Conservation (phyloP, 306 rosid genomes). For the Echinosophora koreensis region DNA sequence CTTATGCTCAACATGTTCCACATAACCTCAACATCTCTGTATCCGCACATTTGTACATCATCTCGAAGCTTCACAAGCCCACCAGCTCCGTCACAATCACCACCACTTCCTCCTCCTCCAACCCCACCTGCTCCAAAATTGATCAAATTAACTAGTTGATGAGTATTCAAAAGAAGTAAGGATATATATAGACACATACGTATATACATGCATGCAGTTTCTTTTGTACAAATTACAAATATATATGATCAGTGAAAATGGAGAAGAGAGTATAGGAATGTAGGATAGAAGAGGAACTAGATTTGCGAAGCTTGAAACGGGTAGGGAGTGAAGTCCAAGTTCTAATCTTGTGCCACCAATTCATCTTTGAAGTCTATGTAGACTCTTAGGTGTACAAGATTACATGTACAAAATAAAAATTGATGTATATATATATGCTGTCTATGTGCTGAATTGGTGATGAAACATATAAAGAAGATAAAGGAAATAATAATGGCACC, state of each 20-base stretch:
- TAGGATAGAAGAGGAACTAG: conserved; percentile 39
- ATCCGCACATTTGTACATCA: conserved; percentile 68
- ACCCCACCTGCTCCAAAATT: neutral
- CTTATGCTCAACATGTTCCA: conserved; percentile 65
- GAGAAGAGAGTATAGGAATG: too few species aligned
- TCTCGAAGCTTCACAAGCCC: conserved; percentile 63
- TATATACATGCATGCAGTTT: too few species aligned
- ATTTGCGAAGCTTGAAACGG: conserved; percentile 56
- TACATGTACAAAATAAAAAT: too few species aligned
- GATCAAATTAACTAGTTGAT: neutral
- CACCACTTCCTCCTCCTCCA: neutral
- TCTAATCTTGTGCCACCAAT: conserved; percentile 60
- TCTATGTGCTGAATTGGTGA: too few species aligned
- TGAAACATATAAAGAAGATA: too few species aligned
- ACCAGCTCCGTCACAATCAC: neutral
- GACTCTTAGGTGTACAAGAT: too few species aligned
- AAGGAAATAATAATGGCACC: too few species aligned
- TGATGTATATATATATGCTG: too few species aligned
- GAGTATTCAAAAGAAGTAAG: neutral
- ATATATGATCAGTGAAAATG: too few species aligned
- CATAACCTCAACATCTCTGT: conserved; percentile 69
- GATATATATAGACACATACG: too few species aligned
- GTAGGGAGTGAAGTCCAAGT: conserved; percentile 50
- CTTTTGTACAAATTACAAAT: too few species aligned
- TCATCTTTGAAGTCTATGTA: conserved; percentile 43